These are phyloP conservation scores for Prasinococcaceae sp. DNA, from an alignment of 139 green algal genomes.

Conservation along the genomic window DNA sequence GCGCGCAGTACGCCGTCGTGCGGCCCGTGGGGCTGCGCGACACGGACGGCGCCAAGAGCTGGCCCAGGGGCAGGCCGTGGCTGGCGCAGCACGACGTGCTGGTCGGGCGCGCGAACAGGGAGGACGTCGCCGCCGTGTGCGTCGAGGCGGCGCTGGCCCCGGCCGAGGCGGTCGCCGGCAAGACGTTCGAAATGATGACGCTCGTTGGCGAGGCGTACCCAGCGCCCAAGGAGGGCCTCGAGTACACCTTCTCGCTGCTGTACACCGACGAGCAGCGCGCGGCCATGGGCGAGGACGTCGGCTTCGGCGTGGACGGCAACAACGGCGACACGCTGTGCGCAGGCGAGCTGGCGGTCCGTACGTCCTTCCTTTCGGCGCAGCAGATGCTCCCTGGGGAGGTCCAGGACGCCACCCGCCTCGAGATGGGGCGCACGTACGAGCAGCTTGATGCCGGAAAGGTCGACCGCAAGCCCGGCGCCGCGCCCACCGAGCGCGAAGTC, in stretches of 20 bases:
- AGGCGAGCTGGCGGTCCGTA: not conserved
- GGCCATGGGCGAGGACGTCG: constrained; percentile 3
- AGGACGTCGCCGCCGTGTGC: constrained; percentile 10
- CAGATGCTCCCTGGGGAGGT: constrained; percentile 4
- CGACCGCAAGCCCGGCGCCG: not conserved
- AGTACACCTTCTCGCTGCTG: not conserved
- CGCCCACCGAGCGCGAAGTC: not conserved
- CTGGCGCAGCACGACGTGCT: not conserved
- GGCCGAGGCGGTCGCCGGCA: not conserved
- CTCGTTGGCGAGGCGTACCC: constrained; percentile 6
- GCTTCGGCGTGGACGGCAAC: not conserved
- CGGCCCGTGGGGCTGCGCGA: constrained; percentile 4
- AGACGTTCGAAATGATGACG: constrained; percentile 14
- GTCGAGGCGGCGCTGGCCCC: not conserved
- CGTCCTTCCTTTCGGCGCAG: not conserved
- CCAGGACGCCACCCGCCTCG: constrained; percentile 1
- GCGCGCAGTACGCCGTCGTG: constrained; percentile 9
- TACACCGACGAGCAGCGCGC: constrained; percentile 5
- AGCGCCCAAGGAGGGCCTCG: not conserved
- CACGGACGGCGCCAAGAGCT: constrained; percentile 1
- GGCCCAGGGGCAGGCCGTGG: not conserved
- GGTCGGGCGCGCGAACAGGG: constrained; percentile 1
- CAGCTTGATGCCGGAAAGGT: constrained; percentile 2
- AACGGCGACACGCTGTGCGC: not conserved
- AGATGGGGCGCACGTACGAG: constrained; percentile 13